Base-by-base conservation (phyloP, 108 stramenopile species). In the Skeletonema costatum region DNA sequence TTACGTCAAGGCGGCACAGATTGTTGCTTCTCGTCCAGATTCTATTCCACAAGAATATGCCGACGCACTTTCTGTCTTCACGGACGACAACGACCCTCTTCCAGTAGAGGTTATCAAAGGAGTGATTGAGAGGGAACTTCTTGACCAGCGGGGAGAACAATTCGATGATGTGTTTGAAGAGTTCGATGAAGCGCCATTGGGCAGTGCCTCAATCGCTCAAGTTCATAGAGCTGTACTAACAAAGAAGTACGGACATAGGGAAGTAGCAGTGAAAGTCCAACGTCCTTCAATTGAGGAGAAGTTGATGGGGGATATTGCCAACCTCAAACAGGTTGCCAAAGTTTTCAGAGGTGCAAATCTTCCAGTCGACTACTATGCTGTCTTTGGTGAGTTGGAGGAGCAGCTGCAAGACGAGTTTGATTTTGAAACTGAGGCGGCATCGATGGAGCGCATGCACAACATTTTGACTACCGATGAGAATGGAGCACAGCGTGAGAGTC, bases 221-320 rank as follows among this genome's bases (percentile, higher is more conserved):
- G 97, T 98, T 1, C 98, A 99, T 84, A 75, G 93, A 17, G 98
- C 97, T n/a, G 83, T 87, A 4, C 78, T 93, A 11, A 83, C 91
- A 29, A 75, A 78, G 70, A 90, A 88, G 62, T 93, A 89, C 61
- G 97, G 97, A 6, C 88, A 87, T 9, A 75, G 70, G 60, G 93
- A 92, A 63, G 98, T 99, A 38, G 98, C 98, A 5, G 95, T 98
- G 68, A 99, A 99, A 83, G 89, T 98, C 48, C 98, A 98, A 69
- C 83, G 97, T 68, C 97, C 98, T 2, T 85, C 85, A 3, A 95
- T 96, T 53, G 97, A 98, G 80, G 87, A 88, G 2, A 97, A 96
- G 76, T 78, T 99, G 32, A 85, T 93, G 82, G 95, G 92, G 2
- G 98, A 99, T 66, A 88, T 98, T 48, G 74, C 89, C 53, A 97